Evolutionary conservation across 2,329 filamentous ascomycete species (phyloP).

Genomic region (Trichocomaceae sp.): DNA sequence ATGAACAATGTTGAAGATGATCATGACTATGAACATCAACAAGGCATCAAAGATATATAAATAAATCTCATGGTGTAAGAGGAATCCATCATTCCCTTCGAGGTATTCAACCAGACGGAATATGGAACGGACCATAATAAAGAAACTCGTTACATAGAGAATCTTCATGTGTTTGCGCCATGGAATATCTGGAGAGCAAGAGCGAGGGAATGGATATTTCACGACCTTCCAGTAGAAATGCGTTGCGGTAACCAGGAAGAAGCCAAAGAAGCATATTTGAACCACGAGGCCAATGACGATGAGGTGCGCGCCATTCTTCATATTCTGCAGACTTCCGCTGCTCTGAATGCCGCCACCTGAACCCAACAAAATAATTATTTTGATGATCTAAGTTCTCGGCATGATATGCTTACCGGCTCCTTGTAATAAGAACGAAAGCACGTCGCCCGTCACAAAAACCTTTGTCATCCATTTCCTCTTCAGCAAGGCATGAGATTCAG

Average conservation of each 20-base stretch:
- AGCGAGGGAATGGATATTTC: conserved; percentile 23
- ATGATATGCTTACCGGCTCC: conserved; percentile 17
- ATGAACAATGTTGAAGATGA: background rate
- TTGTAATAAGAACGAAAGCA: conserved; percentile 30
- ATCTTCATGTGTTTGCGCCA: conserved; percentile 35
- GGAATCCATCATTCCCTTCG: conserved; percentile 17
- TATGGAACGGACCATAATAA: conserved; percentile 19
- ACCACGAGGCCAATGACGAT: conserved; percentile 27
- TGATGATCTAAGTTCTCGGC: background rate
- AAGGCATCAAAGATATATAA: conserved; percentile 21
- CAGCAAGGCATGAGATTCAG: conserved; percentile 24
- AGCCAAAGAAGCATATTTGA: conserved; percentile 27
- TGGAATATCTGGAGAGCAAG: conserved; percentile 16
- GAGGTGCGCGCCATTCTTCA: conserved; percentile 20
- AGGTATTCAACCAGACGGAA: conserved; percentile 20
- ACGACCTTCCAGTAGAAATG: conserved; percentile 24
- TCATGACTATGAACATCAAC: conserved; percentile 15
- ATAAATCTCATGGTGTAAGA: conserved; percentile 17
- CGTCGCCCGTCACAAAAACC: conserved; percentile 26
- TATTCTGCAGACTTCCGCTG: conserved; percentile 7
- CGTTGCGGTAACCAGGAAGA: conserved; percentile 22
- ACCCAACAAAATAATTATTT: background rate
- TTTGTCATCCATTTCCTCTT: conserved; percentile 26
- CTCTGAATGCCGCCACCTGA: conserved; percentile 1
- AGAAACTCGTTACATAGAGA: conserved; percentile 16